phyloP scores from a whole-genome alignment of 2,329 filamentous ascomycete species.

The Arthrobotrys musiformis region DNA sequence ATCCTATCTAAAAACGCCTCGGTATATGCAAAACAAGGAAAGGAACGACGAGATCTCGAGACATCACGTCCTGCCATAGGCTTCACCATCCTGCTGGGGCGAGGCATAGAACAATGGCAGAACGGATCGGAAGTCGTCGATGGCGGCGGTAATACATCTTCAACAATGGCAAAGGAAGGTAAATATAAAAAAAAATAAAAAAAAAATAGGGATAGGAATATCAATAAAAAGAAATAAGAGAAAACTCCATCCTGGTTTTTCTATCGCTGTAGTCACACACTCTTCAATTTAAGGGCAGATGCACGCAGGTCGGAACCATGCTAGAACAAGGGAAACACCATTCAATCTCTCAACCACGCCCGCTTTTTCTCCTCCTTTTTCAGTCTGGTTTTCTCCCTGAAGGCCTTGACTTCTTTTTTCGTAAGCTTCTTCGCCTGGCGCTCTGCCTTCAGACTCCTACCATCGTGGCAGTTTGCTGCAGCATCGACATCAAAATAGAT shows the following conservation, averaged over 20 bases:
- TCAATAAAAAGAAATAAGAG: not conserved
- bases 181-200: not conserved
- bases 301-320: too few species aligned
- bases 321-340: not conserved
- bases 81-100: not conserved
- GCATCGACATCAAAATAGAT: slow-evolving; percentile 96
- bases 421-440: slow-evolving; percentile 82
- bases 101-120: not conserved
- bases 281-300: not conserved
- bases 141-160: slow-evolving; percentile 13
- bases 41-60: not conserved
- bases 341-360: slow-evolving; percentile 87
- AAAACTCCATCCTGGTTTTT: not conserved
- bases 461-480: slow-evolving; percentile 89
- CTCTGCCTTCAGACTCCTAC: slow-evolving; percentile 90
- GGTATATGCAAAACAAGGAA: slow-evolving; percentile 6
- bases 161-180: not conserved
- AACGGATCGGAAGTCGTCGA: not conserved
- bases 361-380: slow-evolving; percentile 94
- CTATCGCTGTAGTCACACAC: not conserved
- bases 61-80: not conserved
- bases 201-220: too few species aligned
- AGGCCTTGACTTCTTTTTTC: slow-evolving; percentile 87
- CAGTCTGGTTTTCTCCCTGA: slow-evolving; percentile 86
- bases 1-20: slow-evolving; percentile 23